Evolutionary conservation across 345 rosid species (phyloP), one percentile per base, ranked within the genome.

Genomic region (Nephelium lappaceum): DNA sequence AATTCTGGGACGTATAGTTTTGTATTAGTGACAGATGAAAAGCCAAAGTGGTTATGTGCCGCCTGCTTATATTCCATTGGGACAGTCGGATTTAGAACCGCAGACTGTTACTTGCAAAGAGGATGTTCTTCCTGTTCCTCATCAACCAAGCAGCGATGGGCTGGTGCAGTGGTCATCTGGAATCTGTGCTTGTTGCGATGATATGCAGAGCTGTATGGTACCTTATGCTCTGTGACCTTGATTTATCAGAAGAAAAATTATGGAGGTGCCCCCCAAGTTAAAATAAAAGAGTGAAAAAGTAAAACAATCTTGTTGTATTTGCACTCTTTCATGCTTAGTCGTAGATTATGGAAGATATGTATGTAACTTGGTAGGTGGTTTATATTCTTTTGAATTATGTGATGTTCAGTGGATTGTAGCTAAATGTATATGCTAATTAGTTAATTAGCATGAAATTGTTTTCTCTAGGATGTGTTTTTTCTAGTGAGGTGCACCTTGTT

Each of bases 181-280:
- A 85, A 93, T 95, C 73, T 95, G 99, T 80, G 99, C 98, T 57
- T 95, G 99, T 74, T 92, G 88, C 82, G 99, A 95, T 90, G 99
- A 95, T 87, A 85, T 88, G 86, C 97, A 85, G 89, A 95, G 97
- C 96, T 95, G 98, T 93, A 95, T 83, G 96, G 91, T 89, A 89
- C 93, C 92, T 87, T 90, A 80, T 93, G 88, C 83, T 83, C 74
- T 88, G 83, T 86, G 84, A 83, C 88, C 96, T 88, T 92, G 83
- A 83, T 88, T 88, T 84, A 83, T 84, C 74, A 75, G 81, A 81
- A 23, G 81, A 76, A 85, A 42, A 73, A 80, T 76, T 68, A 69
- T 87, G 78, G 86, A 92, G 92, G 97, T 89, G 97, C 95, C 84
- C 80, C 80, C 86, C 83, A 67, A 81, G 78, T 77, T 71, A 73